Conservation (phyloP, 1,284 basidiomycete genomes). For the Trichosporon sp. region DNA sequence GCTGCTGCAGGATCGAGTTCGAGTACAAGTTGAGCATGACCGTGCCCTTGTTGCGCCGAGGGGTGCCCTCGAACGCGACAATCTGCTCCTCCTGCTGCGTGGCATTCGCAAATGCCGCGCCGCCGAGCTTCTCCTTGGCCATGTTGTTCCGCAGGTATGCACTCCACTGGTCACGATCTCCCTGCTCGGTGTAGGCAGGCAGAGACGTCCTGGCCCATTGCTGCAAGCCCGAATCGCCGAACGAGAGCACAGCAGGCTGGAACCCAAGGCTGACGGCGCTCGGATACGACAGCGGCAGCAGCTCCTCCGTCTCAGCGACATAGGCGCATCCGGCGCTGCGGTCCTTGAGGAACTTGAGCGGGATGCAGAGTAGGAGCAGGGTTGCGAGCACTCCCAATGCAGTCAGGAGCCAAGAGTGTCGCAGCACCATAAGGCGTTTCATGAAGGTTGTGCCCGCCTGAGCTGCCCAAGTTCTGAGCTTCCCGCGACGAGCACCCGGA, state of each 20-base stretch:
- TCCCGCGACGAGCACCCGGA: background rate
- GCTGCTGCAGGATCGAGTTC: constrained; percentile 62
- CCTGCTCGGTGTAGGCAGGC: background rate
- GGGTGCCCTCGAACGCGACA: background rate
- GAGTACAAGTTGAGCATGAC: constrained; percentile 61
- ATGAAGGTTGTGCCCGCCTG: constrained; percentile 58
- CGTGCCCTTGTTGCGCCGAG: constrained; percentile 48
- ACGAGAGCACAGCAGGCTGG: background rate
- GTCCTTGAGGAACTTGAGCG: constrained; percentile 58
- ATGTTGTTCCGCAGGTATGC: constrained; percentile 52
- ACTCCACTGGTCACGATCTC: background rate
- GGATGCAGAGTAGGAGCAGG: constrained; percentile 60
- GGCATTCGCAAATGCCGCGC: background rate
- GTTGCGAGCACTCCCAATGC: constrained; percentile 59
- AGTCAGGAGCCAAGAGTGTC: constrained; percentile 63
- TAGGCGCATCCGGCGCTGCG: constrained; percentile 53
- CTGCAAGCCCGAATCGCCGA: constrained; percentile 2
- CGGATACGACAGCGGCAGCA: constrained; percentile 23
- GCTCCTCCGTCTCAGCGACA: constrained; percentile 5
- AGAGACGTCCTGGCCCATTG: background rate
- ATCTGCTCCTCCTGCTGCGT: background rate
- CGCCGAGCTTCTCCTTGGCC: background rate
- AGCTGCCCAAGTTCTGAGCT: background rate
- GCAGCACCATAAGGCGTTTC: constrained; percentile 62
- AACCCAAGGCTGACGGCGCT: background rate